A percentile compares a stretch with the other conserved stretches of the same genome.
These are phyloP conservation scores for Effrenium voratum DNA, from an alignment of 73 alveolate genomes.

Conservation along the genomic window DNA sequence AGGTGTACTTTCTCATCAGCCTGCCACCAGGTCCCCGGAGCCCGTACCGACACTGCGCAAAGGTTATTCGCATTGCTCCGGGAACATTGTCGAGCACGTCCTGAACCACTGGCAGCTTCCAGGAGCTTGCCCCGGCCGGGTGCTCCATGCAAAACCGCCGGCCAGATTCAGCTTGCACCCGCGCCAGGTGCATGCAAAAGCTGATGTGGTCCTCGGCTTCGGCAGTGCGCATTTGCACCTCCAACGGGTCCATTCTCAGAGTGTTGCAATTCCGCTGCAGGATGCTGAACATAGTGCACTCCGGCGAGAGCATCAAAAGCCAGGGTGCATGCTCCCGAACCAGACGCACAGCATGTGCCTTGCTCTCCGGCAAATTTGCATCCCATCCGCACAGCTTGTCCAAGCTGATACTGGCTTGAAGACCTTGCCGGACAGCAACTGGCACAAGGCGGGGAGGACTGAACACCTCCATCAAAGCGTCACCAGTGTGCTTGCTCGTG, in stretches of 20 bases:
- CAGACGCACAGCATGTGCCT: neutral
- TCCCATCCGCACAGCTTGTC: slow-evolving; percentile 18
- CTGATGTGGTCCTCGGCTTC: neutral
- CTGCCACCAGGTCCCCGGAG: neutral
- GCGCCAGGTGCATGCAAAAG: neutral
- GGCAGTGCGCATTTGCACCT: neutral
- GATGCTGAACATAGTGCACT: neutral
- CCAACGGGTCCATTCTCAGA: neutral
- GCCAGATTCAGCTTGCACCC: neutral
- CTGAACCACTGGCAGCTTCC: no score
- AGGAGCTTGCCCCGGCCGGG: no score
- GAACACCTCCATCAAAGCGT: slow-evolving; percentile 17
- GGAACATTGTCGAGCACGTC: no score
- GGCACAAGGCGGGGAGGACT: neutral
- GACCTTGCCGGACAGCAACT: neutral
- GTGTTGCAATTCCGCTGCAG: neutral
- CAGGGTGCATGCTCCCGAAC: neutral
- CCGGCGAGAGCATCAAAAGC: slow-evolving; percentile 4
- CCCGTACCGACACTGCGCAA: slow-evolving; percentile 9
- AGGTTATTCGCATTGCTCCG: no score
- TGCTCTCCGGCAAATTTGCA: neutral
- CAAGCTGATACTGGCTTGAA: neutral
- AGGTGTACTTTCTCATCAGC: neutral
- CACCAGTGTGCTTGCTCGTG: no score
- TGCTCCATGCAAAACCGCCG: neutral